Evolutionary conservation across 2,329 filamentous ascomycete genomes (phyloP), one percentile per base, ranked within the genome.

Genomic region (Emmonsia crescens): DNA sequence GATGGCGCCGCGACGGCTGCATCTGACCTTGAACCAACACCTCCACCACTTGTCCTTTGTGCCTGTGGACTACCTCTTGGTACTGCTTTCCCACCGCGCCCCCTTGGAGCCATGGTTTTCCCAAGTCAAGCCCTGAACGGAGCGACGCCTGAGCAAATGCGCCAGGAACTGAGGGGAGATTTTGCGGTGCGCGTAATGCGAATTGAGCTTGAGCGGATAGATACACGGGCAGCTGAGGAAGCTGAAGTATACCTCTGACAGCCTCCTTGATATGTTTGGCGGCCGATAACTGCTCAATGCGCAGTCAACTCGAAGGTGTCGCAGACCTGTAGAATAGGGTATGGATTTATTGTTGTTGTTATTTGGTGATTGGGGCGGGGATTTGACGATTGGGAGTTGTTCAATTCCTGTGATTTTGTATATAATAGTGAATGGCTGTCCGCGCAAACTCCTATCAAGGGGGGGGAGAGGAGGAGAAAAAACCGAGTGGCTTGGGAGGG

Each of bases 81-180:
- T 29, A 63, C 48, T 16, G 61, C 57, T 57, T 61, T 64, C 38
- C 60, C 61, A 27, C 56, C 60, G 29, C 61, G 61, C 31, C 49
- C 62, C 56, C 57, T 63, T 27, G 64, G 60, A 40, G 64, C 52
- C 64, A 65, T 65, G 31, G 24, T 48, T 19, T 36, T 21, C 36
- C 31, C 29, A 19, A 33, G 16, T 2, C 9, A 46, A 5, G 24
- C 2, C 21, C 10, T 14, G 44, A 48, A 48, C 44, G 2, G n/a
- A 21, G 44, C n/a, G n/a, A 24, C 10, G 9, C 24, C 16, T 48
- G 31, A 16, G 10, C 8, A 16, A 33, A 59, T 59, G 31, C 12
- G 42, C 31, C 33, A 31, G 29, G 29, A 16, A 16, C 14, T 33
- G 55, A 46, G n/a, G 46, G 19, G n/a, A 40, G 48, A 4, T 19